Conservation (phyloP, 495 filamentous ascomycete genomes). For the Annulohypoxylon stygium region DNA sequence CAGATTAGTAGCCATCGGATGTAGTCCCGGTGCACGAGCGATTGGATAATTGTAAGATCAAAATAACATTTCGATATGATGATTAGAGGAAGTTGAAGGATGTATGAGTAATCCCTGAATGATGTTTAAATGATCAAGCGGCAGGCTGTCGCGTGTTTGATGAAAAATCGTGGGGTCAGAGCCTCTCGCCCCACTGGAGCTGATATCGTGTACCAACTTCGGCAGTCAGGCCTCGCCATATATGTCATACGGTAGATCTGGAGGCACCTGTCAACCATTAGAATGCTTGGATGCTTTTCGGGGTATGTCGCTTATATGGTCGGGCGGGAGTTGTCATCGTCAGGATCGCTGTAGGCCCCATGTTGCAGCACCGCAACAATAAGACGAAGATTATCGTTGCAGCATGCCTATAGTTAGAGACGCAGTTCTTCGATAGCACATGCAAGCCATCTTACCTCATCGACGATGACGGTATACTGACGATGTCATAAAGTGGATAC, state of each 20-base stretch:
- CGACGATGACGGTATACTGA: slow-evolving; percentile 41
- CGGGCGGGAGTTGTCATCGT: slow-evolving; percentile 2
- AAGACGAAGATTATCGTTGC: not conserved
- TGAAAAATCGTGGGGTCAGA: not conserved
- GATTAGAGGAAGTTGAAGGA: not conserved
- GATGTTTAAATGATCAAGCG: not conserved
- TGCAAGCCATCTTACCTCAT: slow-evolving; percentile 38
- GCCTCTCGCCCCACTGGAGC: slow-evolving; percentile 4
- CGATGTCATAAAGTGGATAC: slow-evolving; percentile 44
- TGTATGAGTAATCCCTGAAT: not conserved
- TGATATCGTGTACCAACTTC: slow-evolving; percentile 1
- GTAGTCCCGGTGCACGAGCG: slow-evolving; percentile 17
- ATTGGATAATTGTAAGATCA: slow-evolving; percentile 19
- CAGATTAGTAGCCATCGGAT: slow-evolving; percentile 12
- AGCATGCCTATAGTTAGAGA: slow-evolving; percentile 19
- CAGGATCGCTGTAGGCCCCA: slow-evolving; percentile 12
- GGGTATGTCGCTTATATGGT: not conserved
- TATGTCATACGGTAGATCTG: slow-evolving; percentile 14
- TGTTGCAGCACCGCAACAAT: slow-evolving; percentile 19
- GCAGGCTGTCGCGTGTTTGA: not conserved
- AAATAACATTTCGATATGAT: not conserved
- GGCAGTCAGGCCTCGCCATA: slow-evolving; percentile 14
- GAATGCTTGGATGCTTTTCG: not conserved
- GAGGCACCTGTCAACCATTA: not conserved
- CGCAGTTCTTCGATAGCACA: slow-evolving; percentile 7